A percentile compares a stretch with the other conserved stretches of the same genome.
Evolutionary conservation across 2,329 filamentous ascomycete species (phyloP).

Genomic region (Phoma sp.): DNA sequence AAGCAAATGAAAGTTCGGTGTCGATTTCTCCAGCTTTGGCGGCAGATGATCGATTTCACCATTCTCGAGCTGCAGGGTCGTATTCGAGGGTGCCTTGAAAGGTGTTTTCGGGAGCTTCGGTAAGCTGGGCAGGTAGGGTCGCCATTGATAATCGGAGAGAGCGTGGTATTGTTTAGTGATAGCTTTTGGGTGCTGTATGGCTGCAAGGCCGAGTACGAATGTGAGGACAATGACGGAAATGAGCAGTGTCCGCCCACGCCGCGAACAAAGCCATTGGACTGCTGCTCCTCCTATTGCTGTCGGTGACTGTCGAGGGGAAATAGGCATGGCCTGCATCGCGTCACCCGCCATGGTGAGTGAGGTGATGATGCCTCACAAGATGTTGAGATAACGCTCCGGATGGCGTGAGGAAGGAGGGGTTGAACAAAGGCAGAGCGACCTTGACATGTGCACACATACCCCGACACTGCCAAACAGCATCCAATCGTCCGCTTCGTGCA

Average conservation of each 20-base stretch:
- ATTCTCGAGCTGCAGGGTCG: constrained; percentile 44
- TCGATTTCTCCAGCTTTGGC: constrained; percentile 38
- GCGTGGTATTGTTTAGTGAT: constrained; percentile 36
- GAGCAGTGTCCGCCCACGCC: constrained; percentile 39
- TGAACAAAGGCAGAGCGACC: neutral
- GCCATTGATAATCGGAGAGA: constrained; percentile 42
- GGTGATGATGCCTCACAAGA: neutral
- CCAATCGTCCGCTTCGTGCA: neutral
- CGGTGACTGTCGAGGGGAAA: constrained; percentile 35
- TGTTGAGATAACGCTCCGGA: neutral
- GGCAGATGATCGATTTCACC: constrained; percentile 38
- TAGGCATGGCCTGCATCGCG: constrained; percentile 30
- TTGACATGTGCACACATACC: neutral
- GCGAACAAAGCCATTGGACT: constrained; percentile 36
- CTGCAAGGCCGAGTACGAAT: constrained; percentile 24
- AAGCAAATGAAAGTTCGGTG: constrained; percentile 60
- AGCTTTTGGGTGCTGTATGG: constrained; percentile 22
- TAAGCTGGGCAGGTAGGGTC: constrained; percentile 29
- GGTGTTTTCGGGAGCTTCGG: constrained; percentile 35
- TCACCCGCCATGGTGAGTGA: constrained; percentile 31
- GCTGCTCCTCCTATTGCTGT: constrained; percentile 35
- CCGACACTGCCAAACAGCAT: neutral
- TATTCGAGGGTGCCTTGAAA: constrained; percentile 42
- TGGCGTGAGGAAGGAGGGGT: neutral
- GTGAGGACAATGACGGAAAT: constrained; percentile 28